A percentile compares a stretch with the other conserved stretches of the same genome.
Evolutionary conservation across 2,329 filamentous ascomycete species (phyloP).

Genomic region (Akanthomyces dipterigenus): DNA sequence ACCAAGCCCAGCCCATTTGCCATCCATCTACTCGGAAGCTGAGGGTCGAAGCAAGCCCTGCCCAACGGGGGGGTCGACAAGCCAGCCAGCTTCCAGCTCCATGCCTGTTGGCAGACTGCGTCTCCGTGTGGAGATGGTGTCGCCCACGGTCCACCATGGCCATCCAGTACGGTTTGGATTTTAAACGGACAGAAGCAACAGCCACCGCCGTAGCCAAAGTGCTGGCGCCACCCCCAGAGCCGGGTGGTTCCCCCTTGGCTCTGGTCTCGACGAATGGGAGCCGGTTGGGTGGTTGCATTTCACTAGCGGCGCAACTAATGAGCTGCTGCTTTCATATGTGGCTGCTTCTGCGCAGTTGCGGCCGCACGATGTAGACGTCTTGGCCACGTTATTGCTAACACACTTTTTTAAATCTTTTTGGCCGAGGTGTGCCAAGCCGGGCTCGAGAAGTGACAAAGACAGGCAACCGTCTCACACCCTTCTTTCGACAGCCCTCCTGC

Average conservation of each 20-base stretch:
- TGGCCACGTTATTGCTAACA: constrained; percentile 1
- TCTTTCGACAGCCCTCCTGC: neutral
- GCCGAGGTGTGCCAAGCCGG: neutral
- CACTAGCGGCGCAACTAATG: constrained; percentile 1
- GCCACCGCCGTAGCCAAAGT: neutral
- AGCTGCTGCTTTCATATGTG: neutral
- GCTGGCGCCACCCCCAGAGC: constrained; percentile 6
- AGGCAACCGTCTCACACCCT: neutral
- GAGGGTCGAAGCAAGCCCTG: constrained; percentile 5
- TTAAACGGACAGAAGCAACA: constrained; percentile 11
- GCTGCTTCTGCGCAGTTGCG: neutral
- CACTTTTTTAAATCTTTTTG: neutral
- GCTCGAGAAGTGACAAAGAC: neutral
- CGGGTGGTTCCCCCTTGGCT: neutral
- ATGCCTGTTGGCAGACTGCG: neutral
- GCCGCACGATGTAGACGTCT: neutral
- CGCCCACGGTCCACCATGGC: neutral
- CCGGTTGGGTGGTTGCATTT: neutral
- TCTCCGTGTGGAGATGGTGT: neutral
- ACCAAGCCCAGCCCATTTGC: neutral
- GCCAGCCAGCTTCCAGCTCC: neutral
- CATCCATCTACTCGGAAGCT: neutral
- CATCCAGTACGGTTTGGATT: constrained; percentile 2
- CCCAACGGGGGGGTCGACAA: neutral
- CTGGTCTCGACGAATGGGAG: neutral